Percentiles rank a stretch among this genome's conserved stretches.
These are phyloP conservation scores for Ambrosiella cleistominuta DNA, from an alignment of 2,329 filamentous ascomycete genomes.

Conservation along the genomic window DNA sequence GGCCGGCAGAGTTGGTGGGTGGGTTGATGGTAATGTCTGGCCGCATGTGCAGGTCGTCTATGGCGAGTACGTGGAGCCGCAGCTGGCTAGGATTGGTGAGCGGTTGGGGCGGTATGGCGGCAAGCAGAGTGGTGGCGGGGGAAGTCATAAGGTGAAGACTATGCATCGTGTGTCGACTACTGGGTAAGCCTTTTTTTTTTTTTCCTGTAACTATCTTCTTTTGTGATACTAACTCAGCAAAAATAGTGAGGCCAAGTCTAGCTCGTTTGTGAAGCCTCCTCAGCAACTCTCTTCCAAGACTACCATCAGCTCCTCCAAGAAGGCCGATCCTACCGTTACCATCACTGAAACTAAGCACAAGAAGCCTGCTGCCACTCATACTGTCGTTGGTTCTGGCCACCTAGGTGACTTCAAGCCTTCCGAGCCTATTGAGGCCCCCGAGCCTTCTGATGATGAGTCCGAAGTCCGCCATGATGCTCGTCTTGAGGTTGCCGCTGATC, in stretches of 20 bases:
- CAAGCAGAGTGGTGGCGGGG: constrained; percentile 20
- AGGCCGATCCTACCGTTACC: neutral
- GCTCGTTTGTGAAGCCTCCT: constrained; percentile 12
- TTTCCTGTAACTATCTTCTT: neutral
- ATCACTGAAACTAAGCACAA: constrained; percentile 15
- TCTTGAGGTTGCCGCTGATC: constrained; percentile 56
- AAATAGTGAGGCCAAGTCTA: constrained; percentile 5
- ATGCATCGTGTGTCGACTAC: constrained; percentile 15
- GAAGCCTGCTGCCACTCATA: neutral
- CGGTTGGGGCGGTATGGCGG: constrained; percentile 61
- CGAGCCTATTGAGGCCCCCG: constrained; percentile 25
- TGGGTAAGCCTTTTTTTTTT: constrained; percentile 13
- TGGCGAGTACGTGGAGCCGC: constrained; percentile 83
- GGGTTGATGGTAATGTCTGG: constrained; percentile 63
- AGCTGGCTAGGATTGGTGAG: constrained; percentile 80
- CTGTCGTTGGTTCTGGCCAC: neutral
- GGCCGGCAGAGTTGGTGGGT: constrained; percentile 50
- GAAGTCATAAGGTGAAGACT: constrained; percentile 19
- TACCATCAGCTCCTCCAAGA: constrained; percentile 12
- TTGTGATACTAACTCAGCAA: too few relatives aligned
- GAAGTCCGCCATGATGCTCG: constrained; percentile 40
- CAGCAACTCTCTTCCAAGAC: constrained; percentile 16
- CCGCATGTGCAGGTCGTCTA: constrained; percentile 68
- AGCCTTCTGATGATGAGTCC: constrained; percentile 30
- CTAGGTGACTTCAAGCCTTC: constrained; percentile 15